A percentile compares a stretch with the other conserved stretches of the same genome.
Conservation (phyloP, 2,329 filamentous ascomycete species). For the Fusarium chuoi region DNA sequence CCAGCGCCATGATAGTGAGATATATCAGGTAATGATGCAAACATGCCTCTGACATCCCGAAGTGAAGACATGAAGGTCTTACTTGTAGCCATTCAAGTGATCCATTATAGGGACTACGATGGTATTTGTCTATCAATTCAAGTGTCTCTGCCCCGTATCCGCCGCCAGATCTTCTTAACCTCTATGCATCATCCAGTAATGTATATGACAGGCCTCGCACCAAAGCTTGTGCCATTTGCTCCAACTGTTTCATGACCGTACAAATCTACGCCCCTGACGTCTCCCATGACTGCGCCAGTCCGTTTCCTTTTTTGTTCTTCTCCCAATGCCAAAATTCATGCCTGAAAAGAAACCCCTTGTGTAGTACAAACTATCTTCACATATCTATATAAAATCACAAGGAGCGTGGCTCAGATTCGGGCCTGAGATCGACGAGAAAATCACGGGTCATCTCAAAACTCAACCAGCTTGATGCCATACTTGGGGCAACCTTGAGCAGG, state of each 20-base stretch:
- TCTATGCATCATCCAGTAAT: slow-evolving; percentile 19
- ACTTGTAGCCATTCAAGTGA: neutral
- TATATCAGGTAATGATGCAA: neutral
- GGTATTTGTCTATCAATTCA: slow-evolving; percentile 37
- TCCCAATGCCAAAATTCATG: neutral
- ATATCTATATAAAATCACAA: slow-evolving; percentile 39
- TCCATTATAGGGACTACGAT: neutral
- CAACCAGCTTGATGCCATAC: slow-evolving; percentile 98
- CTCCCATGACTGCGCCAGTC: slow-evolving; percentile 20
- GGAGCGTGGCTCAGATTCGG: slow-evolving; percentile 49
- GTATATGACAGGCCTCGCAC: slow-evolving; percentile 1
- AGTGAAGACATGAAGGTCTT: neutral
- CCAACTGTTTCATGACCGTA: slow-evolving; percentile 24
- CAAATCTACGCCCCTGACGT: slow-evolving; percentile 26
- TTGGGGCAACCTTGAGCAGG: slow-evolving; percentile 94
- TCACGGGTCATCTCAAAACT: slow-evolving; percentile 96
- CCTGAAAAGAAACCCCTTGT: neutral
- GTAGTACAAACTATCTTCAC: slow-evolving; percentile 32
- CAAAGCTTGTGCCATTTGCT: slow-evolving; percentile 3
- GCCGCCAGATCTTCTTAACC: neutral
- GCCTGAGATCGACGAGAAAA: slow-evolving; percentile 74
- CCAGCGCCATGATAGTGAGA: neutral
- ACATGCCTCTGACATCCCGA: neutral
- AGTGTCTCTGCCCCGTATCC: slow-evolving; percentile 14
- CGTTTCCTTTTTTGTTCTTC: slow-evolving; percentile 12